Conservation (phyloP, 2,329 filamentous ascomycete genomes). For the Xylogone sp. region DNA sequence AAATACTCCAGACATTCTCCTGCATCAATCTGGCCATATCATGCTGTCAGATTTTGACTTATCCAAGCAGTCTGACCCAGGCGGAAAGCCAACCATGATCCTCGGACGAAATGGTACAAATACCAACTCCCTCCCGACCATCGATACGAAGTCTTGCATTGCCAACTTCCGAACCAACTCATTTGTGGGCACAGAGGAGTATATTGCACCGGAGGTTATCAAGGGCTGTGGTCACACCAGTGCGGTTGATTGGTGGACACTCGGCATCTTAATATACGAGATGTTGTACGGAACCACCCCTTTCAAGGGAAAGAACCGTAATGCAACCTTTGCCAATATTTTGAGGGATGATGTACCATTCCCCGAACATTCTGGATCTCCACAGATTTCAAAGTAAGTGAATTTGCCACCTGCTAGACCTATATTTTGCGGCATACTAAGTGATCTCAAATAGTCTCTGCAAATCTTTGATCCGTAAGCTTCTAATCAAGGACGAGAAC, state of each 20-base stretch:
- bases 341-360: conserved; percentile 93
- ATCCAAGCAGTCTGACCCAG: conserved; percentile 94
- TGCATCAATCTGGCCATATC: conserved; percentile 99
- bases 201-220: conserved; percentile 97
- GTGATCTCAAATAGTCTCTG: conserved; percentile 64
- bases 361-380: conserved; percentile 79
- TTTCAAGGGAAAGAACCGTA: conserved; percentile 99
- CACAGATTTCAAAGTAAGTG: conserved; percentile 87
- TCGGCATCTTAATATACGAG: conserved; percentile 96
- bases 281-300: conserved; percentile 98
- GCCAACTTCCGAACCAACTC: conserved; percentile 98
- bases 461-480: conserved; percentile 93
- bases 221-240: conserved; percentile 98
- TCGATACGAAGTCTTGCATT: conserved; percentile 98
- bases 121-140: conserved; percentile 84
- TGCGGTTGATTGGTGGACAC: conserved; percentile 98
- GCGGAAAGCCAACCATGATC: conserved; percentile 97
- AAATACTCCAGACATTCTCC: conserved; percentile 96
- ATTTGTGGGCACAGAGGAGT: conserved; percentile 97
- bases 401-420: not conserved
- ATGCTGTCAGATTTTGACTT: conserved; percentile 99
- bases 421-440: conserved; percentile 26
- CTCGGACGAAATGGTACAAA: conserved; percentile 79
- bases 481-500: conserved; percentile 97
- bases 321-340: conserved; percentile 97